Conservation (phyloP, 345 rosid genomes). For the Raphanus raphanistrum region DNA sequence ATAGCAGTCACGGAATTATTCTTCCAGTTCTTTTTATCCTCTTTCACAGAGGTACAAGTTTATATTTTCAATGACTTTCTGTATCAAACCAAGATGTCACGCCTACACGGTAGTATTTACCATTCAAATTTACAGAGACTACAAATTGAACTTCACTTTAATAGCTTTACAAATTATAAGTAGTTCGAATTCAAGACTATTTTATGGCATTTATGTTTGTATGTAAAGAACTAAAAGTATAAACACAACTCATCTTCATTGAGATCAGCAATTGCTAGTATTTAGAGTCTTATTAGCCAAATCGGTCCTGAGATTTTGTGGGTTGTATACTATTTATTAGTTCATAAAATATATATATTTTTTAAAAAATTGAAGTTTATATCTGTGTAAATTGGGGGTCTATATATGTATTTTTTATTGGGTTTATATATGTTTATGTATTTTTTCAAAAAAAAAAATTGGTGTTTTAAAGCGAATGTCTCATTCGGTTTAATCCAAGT, state of each 20-base stretch:
- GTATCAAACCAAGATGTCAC: not conserved
- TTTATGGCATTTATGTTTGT: not conserved
- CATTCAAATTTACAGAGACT: not conserved
- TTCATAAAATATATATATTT: no score
- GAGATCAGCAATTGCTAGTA: not conserved
- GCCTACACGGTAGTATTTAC: not conserved
- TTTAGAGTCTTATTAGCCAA: not conserved
- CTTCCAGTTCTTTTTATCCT: not conserved
- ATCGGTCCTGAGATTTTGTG: no score
- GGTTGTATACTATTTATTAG: no score
- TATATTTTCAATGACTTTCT: not conserved
- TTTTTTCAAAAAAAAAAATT: no score
- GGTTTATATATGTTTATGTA: no score
- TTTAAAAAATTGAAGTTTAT: no score
- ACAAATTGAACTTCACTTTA: not conserved
- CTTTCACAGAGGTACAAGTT: not conserved
- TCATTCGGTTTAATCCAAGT: no score
- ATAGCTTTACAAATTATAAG: not conserved
- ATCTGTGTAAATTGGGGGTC: no score
- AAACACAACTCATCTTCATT: not conserved
- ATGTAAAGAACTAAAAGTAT: not conserved
- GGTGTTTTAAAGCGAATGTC: no score
- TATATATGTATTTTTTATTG: no score
- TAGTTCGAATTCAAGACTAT: not conserved
- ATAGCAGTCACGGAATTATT: conserved; percentile 27